phyloP scores from a whole-genome alignment of 2,329 filamentous ascomycete species.

The Beauveria pseudobassiana region DNA sequence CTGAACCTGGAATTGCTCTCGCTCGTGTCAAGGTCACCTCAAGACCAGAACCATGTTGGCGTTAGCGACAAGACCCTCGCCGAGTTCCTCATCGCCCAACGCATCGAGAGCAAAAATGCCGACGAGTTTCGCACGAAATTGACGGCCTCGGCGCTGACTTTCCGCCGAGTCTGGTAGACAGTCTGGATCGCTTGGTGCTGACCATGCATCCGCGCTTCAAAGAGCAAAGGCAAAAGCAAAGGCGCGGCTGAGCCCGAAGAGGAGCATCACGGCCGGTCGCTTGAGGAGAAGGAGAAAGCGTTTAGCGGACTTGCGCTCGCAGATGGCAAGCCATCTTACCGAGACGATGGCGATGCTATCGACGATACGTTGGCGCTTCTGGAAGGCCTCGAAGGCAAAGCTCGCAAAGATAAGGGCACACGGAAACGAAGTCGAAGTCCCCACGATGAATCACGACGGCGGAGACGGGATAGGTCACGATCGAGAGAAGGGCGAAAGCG shows the following conservation, averaged over 20 bases:
- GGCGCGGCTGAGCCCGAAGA: conserved; percentile 25
- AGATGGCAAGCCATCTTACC: conserved; percentile 52
- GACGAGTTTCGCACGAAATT: conserved; percentile 70
- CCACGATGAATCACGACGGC: conserved; percentile 38
- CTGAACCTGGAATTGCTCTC: conserved; percentile 87
- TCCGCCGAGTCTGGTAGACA: conserved; percentile 79
- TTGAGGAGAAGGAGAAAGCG: conserved; percentile 72
- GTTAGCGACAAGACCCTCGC: conserved; percentile 91
- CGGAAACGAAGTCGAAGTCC: conserved; percentile 56
- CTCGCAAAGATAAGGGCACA: conserved; percentile 39
- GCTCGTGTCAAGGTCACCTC: conserved; percentile 88
- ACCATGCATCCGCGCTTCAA: conserved; percentile 91
- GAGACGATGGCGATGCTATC: conserved; percentile 54
- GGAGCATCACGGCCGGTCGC: conserved; percentile 34
- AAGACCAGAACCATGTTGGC: conserved; percentile 87
- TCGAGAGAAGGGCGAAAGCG: conserved; percentile 33
- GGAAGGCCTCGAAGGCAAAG: conserved; percentile 73
- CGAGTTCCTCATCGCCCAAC: conserved; percentile 91
- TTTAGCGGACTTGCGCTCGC: conserved; percentile 86
- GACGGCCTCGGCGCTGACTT: conserved; percentile 72
- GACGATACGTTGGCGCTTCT: conserved; percentile 90
- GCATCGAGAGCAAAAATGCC: conserved; percentile 63
- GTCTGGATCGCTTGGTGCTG: conserved; percentile 78
- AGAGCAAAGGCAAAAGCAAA: conserved; percentile 39
- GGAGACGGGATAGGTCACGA: conserved; percentile 33